These are phyloP conservation scores for Bacidia gigantensis DNA, from an alignment of 495 filamentous ascomycete genomes.

Conservation along the genomic window DNA sequence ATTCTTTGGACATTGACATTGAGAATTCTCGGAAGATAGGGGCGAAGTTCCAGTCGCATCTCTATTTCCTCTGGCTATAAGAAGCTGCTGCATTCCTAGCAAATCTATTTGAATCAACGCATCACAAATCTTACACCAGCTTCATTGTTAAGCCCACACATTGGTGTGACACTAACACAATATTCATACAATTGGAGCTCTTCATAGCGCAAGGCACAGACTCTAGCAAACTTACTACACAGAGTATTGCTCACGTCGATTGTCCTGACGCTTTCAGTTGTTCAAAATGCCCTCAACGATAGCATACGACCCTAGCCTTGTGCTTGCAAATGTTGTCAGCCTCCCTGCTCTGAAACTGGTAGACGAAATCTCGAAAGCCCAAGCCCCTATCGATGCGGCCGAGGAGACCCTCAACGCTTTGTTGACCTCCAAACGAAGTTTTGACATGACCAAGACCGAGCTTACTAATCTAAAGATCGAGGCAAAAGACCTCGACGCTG, in stretches of 20 bases:
- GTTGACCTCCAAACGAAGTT: background rate
- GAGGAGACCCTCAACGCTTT: background rate
- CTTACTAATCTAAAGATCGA: background rate
- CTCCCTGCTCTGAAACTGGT: background rate
- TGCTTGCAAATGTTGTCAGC: background rate
- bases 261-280: background rate
- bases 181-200: background rate
- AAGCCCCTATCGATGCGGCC: background rate
- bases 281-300: background rate
- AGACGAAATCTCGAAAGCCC: background rate
- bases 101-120: background rate
- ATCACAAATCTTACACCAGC: background rate
- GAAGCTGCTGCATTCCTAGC: background rate
- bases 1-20: background rate
- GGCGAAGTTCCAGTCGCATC: background rate
- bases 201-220: background rate
- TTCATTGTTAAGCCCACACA: background rate
- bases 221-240: background rate
- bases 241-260: background rate
- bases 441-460: conserved; percentile 1
- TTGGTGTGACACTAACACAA: background rate
- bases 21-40: background rate
- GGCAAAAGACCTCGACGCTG: background rate
- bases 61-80: background rate
- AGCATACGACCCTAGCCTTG: background rate